Conservation (phyloP, 176 grass and related monocot genomes). For the Typha latifolia region DNA sequence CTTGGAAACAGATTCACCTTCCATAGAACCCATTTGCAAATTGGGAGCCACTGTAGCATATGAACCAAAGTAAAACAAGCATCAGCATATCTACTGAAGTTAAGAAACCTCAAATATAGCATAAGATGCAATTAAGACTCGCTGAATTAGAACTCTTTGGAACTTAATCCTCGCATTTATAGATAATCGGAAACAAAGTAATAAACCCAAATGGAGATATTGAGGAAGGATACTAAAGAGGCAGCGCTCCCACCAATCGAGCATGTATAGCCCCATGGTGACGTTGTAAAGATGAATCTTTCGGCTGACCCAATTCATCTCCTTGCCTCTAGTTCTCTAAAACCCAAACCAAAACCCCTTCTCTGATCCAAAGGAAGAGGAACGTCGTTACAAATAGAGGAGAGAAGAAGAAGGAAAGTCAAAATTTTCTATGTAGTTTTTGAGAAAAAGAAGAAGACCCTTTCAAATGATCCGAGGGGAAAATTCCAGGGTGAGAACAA, state of each 20-base stretch:
- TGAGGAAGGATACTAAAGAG: constrained; percentile 78
- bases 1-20: constrained; percentile 26
- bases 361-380: background rate
- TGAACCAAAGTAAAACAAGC: constrained; percentile 50
- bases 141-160: no score
- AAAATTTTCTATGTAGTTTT: no score
- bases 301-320: constrained; percentile 76
- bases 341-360: background rate
- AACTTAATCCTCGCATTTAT: no score
- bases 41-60: constrained; percentile 20
- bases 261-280: constrained; percentile 83
- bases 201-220: no score
- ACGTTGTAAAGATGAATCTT: constrained; percentile 91
- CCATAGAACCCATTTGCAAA: constrained; percentile 43
- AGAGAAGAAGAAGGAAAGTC: no score
- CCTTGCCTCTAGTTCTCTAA: constrained; percentile 1
- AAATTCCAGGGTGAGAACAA: no score
- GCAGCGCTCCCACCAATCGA: constrained; percentile 95
- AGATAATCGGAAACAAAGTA: no score
- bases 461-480: no score
- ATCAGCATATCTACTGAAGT: constrained; percentile 44
- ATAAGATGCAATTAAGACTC: no score
- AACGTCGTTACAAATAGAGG: background rate
- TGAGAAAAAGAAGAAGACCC: no score
- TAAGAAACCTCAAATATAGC: constrained; percentile 9